These are phyloP conservation scores for Pythium rhizo-oryzae DNA, from an alignment of 352 stramenopile species.

Conservation along the genomic window DNA sequence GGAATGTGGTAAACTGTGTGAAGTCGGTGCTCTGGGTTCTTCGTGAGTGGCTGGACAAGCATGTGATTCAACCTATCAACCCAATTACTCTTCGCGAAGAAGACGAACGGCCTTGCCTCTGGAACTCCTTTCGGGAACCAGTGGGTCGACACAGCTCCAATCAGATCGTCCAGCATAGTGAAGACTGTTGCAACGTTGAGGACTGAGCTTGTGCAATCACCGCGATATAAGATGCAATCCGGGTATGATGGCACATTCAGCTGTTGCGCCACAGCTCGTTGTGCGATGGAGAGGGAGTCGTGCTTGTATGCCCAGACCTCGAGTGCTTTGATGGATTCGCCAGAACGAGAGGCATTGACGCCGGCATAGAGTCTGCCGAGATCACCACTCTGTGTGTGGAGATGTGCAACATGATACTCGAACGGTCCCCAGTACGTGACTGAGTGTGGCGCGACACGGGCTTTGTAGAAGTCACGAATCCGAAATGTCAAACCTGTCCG, in stretches of 20 bases:
- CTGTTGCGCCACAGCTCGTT: constrained; percentile 14
- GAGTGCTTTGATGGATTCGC: not conserved
- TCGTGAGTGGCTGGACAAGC: not conserved
- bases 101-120: constrained; percentile 12
- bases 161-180: constrained; percentile 41
- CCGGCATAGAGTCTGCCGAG: not conserved
- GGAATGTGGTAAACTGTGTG: constrained; percentile 9
- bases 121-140: constrained; percentile 9
- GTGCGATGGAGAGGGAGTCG: constrained; percentile 23
- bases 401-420: constrained; percentile 44
- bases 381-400: constrained; percentile 4
- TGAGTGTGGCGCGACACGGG: constrained; percentile 29
- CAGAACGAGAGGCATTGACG: not conserved
- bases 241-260: constrained; percentile 28
- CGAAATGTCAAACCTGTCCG: constrained; percentile 45
- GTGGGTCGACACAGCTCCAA: constrained; percentile 13
- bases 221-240: constrained; percentile 34
- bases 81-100: constrained; percentile 32
- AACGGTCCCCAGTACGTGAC: constrained; percentile 47
- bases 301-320: constrained; percentile 30
- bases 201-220: constrained; percentile 4
- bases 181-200: constrained; percentile 36
- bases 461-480: constrained; percentile 34
- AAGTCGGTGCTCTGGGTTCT: not conserved
- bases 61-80: constrained; percentile 43